Conservation (phyloP, 768 basidiomycete species). For the Lentinus tigrinus region DNA sequence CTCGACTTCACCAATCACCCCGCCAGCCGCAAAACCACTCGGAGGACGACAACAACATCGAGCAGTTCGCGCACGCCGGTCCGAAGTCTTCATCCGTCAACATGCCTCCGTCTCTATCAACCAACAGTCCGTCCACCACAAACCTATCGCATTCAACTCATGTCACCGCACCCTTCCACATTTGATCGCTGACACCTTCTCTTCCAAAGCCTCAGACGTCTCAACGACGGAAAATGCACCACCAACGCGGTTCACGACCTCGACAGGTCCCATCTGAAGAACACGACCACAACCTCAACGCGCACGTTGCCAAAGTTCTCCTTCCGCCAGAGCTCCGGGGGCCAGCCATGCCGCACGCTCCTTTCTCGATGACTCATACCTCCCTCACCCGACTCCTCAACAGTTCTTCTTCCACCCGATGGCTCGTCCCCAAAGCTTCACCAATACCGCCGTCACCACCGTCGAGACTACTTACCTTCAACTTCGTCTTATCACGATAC, state of each 20-base stretch:
- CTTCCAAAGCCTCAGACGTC: slow-evolving; percentile 94
- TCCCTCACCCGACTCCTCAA: slow-evolving; percentile 93
- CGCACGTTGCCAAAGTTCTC: too few species aligned
- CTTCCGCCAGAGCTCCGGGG: too few species aligned
- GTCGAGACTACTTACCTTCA: slow-evolving; percentile 99
- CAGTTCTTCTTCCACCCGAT: slow-evolving; percentile 99
- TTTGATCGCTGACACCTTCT: slow-evolving; percentile 98
- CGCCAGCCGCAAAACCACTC: slow-evolving; percentile 94
- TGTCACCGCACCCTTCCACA: slow-evolving; percentile 94
- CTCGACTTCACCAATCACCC: slow-evolving; percentile 94
- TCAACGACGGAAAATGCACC: too few species aligned
- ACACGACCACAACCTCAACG: too few species aligned
- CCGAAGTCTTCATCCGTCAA: slow-evolving; percentile 99
- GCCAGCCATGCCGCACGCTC: too few species aligned
- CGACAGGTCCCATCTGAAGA: too few species aligned
- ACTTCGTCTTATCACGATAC: slow-evolving; percentile 93
- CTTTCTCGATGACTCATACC: slow-evolving; percentile 98
- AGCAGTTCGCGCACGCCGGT: slow-evolving; percentile 99
- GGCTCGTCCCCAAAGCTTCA: slow-evolving; percentile 98
- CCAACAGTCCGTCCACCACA: slow-evolving; percentile 97
- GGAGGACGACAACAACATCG: slow-evolving; percentile 99
- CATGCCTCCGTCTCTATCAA: slow-evolving; percentile 99
- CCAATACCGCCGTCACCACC: slow-evolving; percentile 99
- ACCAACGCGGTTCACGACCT: too few species aligned
- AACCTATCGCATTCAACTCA: slow-evolving; percentile 98